Evolutionary conservation across 305 asterid species (phyloP).

Genomic region (Stenogyne calaminthoides): DNA sequence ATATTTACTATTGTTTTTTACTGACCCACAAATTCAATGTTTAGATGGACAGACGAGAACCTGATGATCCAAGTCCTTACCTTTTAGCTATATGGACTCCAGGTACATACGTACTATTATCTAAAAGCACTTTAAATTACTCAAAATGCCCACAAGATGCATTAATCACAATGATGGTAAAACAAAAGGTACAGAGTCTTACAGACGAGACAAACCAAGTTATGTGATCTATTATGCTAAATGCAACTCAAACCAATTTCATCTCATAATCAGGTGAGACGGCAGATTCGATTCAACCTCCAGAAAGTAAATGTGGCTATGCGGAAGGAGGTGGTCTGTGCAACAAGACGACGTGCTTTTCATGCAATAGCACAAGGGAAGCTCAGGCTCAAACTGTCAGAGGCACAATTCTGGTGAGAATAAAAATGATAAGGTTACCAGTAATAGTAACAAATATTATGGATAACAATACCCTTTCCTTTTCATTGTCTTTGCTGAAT

Average conservation of each 20-base stretch:
- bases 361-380: conserved; percentile 71
- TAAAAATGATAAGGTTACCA: conserved; percentile 10
- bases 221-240: conserved; percentile 17
- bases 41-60: conserved; percentile 86
- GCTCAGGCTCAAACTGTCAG: conserved; percentile 72
- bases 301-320: conserved; percentile 57
- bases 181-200: neutral
- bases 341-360: conserved; percentile 56
- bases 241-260: conserved; percentile 22
- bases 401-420: conserved; percentile 92
- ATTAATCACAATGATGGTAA: conserved; percentile 8
- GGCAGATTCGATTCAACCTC: conserved; percentile 69
- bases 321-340: conserved; percentile 61
- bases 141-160: conserved; percentile 20
- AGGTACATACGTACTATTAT: conserved; percentile 62
- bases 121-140: conserved; percentile 13
- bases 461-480: conserved; percentile 1
- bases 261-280: conserved; percentile 72
- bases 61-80: conserved; percentile 98
- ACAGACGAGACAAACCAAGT: neutral
- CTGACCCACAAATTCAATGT: conserved; percentile 34
- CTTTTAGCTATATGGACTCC: conserved; percentile 98
- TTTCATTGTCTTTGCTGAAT: conserved; percentile 29
- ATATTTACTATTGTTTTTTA: conserved; percentile 26
- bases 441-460: conserved; percentile 7